phyloP scores from a whole-genome alignment of 768 basidiomycete species.

The Myochromella boudieri region DNA sequence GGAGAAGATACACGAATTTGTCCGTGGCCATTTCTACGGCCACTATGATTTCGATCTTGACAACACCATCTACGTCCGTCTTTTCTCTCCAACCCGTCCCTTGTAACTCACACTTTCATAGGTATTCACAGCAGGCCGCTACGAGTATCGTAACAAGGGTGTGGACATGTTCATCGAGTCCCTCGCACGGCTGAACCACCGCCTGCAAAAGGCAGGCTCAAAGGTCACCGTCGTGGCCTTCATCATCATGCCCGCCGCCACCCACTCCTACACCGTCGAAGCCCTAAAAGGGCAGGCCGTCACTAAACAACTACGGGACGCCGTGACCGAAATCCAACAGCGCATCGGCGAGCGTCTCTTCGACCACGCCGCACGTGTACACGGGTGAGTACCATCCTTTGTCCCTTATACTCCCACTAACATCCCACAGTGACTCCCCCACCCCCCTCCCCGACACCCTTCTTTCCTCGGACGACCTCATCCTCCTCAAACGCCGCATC shows the following conservation, averaged over 20 bases:
- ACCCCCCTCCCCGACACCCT: conserved; percentile 74
- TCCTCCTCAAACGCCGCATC: conserved; percentile 92
- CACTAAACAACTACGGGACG: conserved; percentile 94
- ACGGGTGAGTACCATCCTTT: conserved; percentile 58
- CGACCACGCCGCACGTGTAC: conserved; percentile 90
- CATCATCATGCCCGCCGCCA: conserved; percentile 97
- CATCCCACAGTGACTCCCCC: conserved; percentile 65
- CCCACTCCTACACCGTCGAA: conserved; percentile 96
- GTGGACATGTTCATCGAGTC: conserved; percentile 99
- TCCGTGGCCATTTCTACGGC: conserved; percentile 97
- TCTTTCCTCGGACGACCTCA: conserved; percentile 88
- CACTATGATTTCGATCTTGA: conserved; percentile 96
- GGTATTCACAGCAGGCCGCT: conserved; percentile 99
- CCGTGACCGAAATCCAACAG: conserved; percentile 93
- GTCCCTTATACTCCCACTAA: not conserved
- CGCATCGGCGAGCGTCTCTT: conserved; percentile 90
- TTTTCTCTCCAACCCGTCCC: not conserved
- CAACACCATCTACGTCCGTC: conserved; percentile 78
- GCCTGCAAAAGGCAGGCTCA: conserved; percentile 57
- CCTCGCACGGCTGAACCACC: conserved; percentile 75
- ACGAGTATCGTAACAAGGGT: conserved; percentile 99
- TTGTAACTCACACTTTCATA: conserved; percentile 26
- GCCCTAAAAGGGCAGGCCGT: conserved; percentile 96
- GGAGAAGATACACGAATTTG: conserved; percentile 98
- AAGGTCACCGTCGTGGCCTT: conserved; percentile 92